These are phyloP conservation scores for Diaporthe eres DNA, from an alignment of 2,329 filamentous ascomycete genomes.

Conservation along the genomic window DNA sequence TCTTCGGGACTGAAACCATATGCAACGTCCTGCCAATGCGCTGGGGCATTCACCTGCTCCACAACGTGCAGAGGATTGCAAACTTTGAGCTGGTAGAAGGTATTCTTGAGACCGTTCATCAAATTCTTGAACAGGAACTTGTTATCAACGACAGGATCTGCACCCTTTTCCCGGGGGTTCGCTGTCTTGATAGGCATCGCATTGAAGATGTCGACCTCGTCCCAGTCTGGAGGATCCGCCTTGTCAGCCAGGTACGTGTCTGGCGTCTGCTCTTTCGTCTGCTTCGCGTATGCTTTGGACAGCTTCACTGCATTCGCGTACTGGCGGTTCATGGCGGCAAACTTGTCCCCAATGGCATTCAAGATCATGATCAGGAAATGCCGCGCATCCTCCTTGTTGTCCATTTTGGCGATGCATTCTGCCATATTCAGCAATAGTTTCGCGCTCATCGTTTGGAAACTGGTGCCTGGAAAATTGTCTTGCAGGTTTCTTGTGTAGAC, in stretches of 20 bases:
- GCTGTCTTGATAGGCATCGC: slow-evolving; percentile 97
- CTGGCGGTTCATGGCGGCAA: slow-evolving; percentile 97
- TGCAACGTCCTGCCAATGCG: slow-evolving; percentile 95
- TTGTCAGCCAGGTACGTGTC: slow-evolving; percentile 91
- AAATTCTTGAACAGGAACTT: slow-evolving; percentile 98
- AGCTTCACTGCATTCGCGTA: slow-evolving; percentile 96
- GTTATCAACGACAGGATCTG: slow-evolving; percentile 94
- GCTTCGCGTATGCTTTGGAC: slow-evolving; percentile 81
- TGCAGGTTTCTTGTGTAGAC: slow-evolving; percentile 98
- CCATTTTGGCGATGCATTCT: slow-evolving; percentile 94
- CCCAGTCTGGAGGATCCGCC: slow-evolving; percentile 89
- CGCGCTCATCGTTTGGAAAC: slow-evolving; percentile 99
- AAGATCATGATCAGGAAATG: slow-evolving; percentile 98
- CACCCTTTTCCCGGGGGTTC: slow-evolving; percentile 88
- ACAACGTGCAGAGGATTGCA: slow-evolving; percentile 84
- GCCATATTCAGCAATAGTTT: slow-evolving; percentile 98
- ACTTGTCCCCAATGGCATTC: slow-evolving; percentile 98
- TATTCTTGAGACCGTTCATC: slow-evolving; percentile 94
- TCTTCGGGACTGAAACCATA: slow-evolving; percentile 98
- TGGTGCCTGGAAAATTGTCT: slow-evolving; percentile 96
- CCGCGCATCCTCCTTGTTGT: slow-evolving; percentile 92
- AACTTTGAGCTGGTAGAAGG: slow-evolving; percentile 93
- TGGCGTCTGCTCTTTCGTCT: slow-evolving; percentile 71
- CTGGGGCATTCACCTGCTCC: slow-evolving; percentile 82
- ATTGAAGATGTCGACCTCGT: slow-evolving; percentile 97